A percentile compares a stretch with the other conserved stretches of the same genome.
Conservation (phyloP, 179 eudicot species). For the Gypsophila paniculata region DNA sequence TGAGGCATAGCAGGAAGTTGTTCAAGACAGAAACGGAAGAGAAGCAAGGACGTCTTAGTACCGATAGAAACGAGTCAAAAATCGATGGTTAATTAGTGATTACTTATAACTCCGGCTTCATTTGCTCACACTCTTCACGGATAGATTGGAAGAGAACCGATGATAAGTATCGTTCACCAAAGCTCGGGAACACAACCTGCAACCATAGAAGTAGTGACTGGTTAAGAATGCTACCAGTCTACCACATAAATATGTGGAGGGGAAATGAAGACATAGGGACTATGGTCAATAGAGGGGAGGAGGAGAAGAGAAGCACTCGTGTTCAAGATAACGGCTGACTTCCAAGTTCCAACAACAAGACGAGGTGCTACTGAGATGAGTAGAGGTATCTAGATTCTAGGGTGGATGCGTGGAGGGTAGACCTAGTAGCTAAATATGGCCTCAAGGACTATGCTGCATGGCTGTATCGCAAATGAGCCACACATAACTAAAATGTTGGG, state of each 20-base stretch:
- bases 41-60: not conserved
- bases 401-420: not conserved
- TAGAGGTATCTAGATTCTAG: not conserved
- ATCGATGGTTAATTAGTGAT: not conserved
- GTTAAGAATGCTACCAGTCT: not conserved
- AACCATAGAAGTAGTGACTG: slow-evolving; percentile 2
- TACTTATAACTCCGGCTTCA: slow-evolving; percentile 58
- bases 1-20: no score
- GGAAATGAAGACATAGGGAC: not conserved
- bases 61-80: not conserved
- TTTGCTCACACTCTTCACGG: slow-evolving; percentile 76
- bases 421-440: not conserved
- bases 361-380: not conserved
- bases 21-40: no score
- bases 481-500: not conserved
- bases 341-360: not conserved
- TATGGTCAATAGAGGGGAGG: not conserved
- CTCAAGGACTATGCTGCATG: not conserved
- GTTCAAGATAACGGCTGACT: not conserved
- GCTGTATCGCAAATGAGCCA: not conserved
- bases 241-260: not conserved
- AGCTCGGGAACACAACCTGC: slow-evolving; percentile 89
- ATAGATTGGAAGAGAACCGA: slow-evolving; percentile 71
- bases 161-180: slow-evolving; percentile 82
- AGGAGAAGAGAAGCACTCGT: not conserved